Evolutionary conservation across 1,284 basidiomycete species (phyloP).

Genomic region (Pseudozyma sp.): DNA sequence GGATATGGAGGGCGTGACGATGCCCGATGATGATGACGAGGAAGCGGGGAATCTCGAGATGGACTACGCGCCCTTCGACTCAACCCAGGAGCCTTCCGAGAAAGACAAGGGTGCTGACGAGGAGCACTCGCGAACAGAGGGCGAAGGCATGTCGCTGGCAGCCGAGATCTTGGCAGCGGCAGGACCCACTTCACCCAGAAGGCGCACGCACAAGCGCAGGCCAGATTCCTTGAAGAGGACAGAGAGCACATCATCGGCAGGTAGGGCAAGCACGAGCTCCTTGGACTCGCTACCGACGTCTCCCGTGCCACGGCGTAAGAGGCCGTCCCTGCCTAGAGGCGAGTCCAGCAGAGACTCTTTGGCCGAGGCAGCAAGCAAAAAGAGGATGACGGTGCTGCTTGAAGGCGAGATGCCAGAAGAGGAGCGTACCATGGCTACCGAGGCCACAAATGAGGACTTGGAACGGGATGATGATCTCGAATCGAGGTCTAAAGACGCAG

Average conservation of each 20-base stretch:
- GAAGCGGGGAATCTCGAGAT: constrained; percentile 47
- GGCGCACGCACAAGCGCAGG: constrained; percentile 18
- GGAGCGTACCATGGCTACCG: constrained; percentile 3
- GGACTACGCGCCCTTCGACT: constrained; percentile 31
- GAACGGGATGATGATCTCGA: background rate
- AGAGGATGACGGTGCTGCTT: constrained; percentile 57
- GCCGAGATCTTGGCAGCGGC: constrained; percentile 40
- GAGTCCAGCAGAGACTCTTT: constrained; percentile 26
- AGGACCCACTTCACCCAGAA: constrained; percentile 18
- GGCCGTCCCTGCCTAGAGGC: constrained; percentile 19
- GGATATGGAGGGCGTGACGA: background rate
- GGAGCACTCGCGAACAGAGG: background rate
- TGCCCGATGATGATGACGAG: constrained; percentile 44
- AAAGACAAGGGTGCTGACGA: background rate
- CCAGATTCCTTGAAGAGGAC: constrained; percentile 23
- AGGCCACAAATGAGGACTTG: constrained; percentile 19
- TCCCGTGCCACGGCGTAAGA: constrained; percentile 27
- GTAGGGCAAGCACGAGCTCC: constrained; percentile 19
- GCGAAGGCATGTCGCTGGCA: constrained; percentile 18
- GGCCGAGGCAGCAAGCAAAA: constrained; percentile 17
- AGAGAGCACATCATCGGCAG: constrained; percentile 34
- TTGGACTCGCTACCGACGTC: constrained; percentile 31
- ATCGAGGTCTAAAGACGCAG: background rate
- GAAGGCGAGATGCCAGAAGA: constrained; percentile 61
- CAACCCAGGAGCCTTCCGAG: background rate